Percentiles rank a stretch among this genome's conserved stretches.
These are phyloP conservation scores for Brassica cretica DNA, from an alignment of 345 rosid species.

Conservation along the genomic window DNA sequence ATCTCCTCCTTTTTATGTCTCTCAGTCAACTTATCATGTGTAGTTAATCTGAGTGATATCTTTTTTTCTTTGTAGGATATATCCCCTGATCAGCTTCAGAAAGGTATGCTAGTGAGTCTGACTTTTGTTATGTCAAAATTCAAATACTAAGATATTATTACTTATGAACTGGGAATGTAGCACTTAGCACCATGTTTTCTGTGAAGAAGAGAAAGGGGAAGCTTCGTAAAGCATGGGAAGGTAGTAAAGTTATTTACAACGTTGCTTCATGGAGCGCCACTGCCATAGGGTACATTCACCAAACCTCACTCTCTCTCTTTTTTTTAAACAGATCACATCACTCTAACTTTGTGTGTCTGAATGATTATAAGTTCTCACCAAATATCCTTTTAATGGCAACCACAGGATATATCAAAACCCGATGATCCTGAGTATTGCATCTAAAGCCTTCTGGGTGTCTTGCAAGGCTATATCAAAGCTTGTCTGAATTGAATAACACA, in stretches of 20 bases:
- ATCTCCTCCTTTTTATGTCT: background rate
- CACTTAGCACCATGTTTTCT: slow-evolving; percentile 86
- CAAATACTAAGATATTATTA: background rate
- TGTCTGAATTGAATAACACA: slow-evolving; percentile 55
- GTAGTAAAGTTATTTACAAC: slow-evolving; percentile 89
- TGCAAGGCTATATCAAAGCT: slow-evolving; percentile 83
- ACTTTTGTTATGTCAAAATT: background rate
- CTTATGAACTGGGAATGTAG: slow-evolving; percentile 41
- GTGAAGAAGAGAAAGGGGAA: slow-evolving; percentile 82
- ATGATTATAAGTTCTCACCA: slow-evolving; percentile 6
- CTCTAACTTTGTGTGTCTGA: slow-evolving; percentile 1
- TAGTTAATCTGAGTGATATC: background rate
- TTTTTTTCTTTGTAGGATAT: slow-evolving; percentile 58
- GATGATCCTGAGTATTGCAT: slow-evolving; percentile 62
- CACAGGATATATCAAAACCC: slow-evolving; percentile 97
- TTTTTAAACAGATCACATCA: background rate
- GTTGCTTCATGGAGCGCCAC: slow-evolving; percentile 99
- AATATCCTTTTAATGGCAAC: background rate
- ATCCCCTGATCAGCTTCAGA: slow-evolving; percentile 91
- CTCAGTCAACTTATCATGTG: background rate
- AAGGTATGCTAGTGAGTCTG: slow-evolving; percentile 44
- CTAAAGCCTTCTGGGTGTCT: slow-evolving; percentile 90
- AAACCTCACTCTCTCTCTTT: background rate
- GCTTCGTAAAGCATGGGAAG: slow-evolving; percentile 99
- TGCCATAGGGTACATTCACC: slow-evolving; percentile 69